A percentile compares a stretch with the other conserved stretches of the same genome.
phyloP scores from a whole-genome alignment of 208 protist genomes.

The Leishmania guyanensis region DNA sequence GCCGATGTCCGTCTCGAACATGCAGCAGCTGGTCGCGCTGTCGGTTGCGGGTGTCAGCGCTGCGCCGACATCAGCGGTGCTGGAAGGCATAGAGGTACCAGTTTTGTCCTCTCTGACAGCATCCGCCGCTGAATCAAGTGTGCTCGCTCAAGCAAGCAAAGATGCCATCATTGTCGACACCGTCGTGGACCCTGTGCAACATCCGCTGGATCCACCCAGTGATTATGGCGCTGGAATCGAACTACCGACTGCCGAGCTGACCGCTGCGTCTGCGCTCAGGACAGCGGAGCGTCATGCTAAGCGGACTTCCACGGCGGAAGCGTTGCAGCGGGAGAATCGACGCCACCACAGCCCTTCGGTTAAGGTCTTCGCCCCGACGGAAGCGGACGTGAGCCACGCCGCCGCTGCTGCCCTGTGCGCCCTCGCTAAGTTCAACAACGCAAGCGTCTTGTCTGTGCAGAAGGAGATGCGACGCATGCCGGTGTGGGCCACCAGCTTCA shows the following conservation, averaged over 20 bases:
- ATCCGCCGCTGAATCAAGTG: not conserved
- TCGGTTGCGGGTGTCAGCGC: not conserved
- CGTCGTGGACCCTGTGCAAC: not conserved
- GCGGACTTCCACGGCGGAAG: not conserved
- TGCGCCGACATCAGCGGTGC: not conserved
- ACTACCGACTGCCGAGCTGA: not conserved
- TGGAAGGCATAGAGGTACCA: not conserved
- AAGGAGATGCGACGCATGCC: slow-evolving; percentile 69
- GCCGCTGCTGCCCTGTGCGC: slow-evolving; percentile 68
- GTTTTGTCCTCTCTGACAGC: not conserved
- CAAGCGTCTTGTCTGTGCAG: slow-evolving; percentile 48
- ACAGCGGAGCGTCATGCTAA: not conserved
- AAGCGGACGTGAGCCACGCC: slow-evolving; percentile 40
- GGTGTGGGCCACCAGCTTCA: slow-evolving; percentile 45
- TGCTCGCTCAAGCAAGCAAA: not conserved
- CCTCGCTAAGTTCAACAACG: slow-evolving; percentile 66
- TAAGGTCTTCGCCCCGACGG: slow-evolving; percentile 21
- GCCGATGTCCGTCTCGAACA: not conserved
- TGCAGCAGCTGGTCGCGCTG: not conserved
- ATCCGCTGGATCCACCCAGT: not conserved
- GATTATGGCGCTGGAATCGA: not conserved
- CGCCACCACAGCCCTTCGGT: not conserved
- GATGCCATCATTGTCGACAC: not conserved
- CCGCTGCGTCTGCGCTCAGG: not conserved
- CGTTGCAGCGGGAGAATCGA: not conserved